Evolutionary conservation across 371 early-diverging fungal species (phyloP), one percentile per base, ranked within the genome.

Genomic region (Mortierella sp.): DNA sequence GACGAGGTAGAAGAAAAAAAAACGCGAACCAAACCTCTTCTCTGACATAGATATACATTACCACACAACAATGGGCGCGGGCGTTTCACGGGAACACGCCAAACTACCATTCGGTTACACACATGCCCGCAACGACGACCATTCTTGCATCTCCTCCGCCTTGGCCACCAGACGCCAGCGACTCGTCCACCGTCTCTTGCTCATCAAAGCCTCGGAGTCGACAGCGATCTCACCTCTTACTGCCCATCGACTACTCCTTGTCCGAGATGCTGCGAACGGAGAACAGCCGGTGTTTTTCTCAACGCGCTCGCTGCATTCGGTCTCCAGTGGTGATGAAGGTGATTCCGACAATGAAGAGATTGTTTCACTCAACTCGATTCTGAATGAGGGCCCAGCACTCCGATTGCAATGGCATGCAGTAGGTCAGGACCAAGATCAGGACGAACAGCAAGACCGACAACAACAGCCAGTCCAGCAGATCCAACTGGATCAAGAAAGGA

Each of bases 31-130:
- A 28, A 50, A 47, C 37, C 41, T 26, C n/a, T 8, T n/a, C 47
- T 42, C n/a, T 15, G 15, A 42, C 41, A 23, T 32, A 34, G 14
- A 14, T 34, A 14, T 11, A 1, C 37, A 34, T 34, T 34, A 34
- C 37, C 31, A 17, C 31, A 41, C 39, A 24, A 51, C 32, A 39
- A 72, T 72, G 72, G 72, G 72, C 12, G 56, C 42, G 21, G 32
- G 60, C 12, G 72, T 72, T 23, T 72, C 72, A 27, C 60, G 72
- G 8, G 72, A 72, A 47, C 72, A 72, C 30, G 72, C 67, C 34
- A 60, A 51, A 43, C 50, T 72, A 11, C 72, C 72, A 4, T 72
- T 72, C 48, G 72, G 56, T 43, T 72, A 72, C 54, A 65, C 72
- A 8, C 67, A 72, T 30, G 67, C 72, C 17, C 72, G 67, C 28